Evolutionary conservation across 108 stramenopile genomes (phyloP).

Genomic region (Nitzschia palea): DNA sequence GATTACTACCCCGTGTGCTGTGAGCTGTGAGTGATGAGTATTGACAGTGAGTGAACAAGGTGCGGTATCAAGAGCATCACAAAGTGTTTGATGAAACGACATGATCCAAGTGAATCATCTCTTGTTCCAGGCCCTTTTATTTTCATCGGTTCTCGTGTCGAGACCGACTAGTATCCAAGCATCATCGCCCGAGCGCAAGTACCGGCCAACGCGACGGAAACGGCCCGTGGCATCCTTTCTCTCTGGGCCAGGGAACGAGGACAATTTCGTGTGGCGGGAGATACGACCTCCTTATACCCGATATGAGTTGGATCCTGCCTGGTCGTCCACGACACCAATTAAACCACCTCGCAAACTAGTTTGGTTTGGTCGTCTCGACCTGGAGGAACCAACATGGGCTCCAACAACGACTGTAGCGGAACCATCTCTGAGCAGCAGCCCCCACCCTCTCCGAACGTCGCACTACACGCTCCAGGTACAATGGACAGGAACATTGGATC

Average conservation of each 20-base stretch:
- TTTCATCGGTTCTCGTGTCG: too few species aligned
- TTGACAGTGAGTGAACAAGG: too few species aligned
- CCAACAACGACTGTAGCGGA: not conserved
- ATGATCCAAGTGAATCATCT: too few species aligned
- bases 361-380: not conserved
- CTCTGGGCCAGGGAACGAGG: not conserved
- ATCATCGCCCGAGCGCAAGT: too few species aligned
- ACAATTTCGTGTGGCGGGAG: not conserved
- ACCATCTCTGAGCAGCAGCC: too few species aligned
- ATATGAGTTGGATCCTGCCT: not conserved
- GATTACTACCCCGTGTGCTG: too few species aligned
- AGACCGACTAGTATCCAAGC: too few species aligned
- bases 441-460: conserved; percentile 7
- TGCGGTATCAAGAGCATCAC: too few species aligned
- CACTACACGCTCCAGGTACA: not conserved
- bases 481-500: conserved; percentile 7
- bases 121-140: too few species aligned
- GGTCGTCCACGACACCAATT: not conserved
- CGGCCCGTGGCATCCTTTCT: not conserved
- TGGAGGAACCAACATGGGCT: not conserved
- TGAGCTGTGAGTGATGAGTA: too few species aligned
- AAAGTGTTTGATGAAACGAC: too few species aligned
- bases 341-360: not conserved
- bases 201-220: too few species aligned
- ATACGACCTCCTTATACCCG: not conserved